Evolutionary conservation across 2,329 filamentous ascomycete genomes (phyloP).

Genomic region (Lizonia empirigonia): DNA sequence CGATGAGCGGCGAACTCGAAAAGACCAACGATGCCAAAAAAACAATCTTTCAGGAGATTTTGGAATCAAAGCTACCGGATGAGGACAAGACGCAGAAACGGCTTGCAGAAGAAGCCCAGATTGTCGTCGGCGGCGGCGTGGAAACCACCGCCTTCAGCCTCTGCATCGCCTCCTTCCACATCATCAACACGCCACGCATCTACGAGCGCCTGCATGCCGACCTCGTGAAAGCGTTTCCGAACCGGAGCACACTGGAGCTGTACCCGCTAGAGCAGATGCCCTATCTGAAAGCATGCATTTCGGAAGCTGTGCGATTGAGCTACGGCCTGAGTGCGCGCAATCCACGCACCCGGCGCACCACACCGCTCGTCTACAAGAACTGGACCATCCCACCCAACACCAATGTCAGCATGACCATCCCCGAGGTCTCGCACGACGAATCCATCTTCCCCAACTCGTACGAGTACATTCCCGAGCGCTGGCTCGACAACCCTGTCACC

Average conservation of each 20-base stretch:
- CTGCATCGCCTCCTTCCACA: conserved; percentile 39
- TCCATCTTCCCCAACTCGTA: conserved; percentile 46
- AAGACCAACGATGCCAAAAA: conserved; percentile 41
- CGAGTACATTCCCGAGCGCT: conserved; percentile 50
- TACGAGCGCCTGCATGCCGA: conserved; percentile 40
- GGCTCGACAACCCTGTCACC: conserved; percentile 43
- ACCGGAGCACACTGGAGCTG: conserved; percentile 31
- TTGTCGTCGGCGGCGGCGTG: conserved; percentile 48
- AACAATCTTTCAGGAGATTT: conserved; percentile 46
- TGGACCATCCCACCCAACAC: conserved; percentile 45
- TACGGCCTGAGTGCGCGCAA: conserved; percentile 50
- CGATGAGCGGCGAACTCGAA: conserved; percentile 34
- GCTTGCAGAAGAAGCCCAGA: conserved; percentile 48
- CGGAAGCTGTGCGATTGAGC: conserved; percentile 44
- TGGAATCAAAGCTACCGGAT: conserved; percentile 35
- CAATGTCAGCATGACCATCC: conserved; percentile 46
- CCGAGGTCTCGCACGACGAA: conserved; percentile 45
- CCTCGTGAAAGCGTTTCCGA: conserved; percentile 37
- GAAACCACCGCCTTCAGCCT: conserved; percentile 47
- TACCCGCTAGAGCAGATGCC: conserved; percentile 33
- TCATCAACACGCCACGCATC: conserved; percentile 40
- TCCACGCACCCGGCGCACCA: conserved; percentile 37
- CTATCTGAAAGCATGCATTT: conserved; percentile 35
- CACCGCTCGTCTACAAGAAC: conserved; percentile 29
- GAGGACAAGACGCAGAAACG: conserved; percentile 47